Percentiles rank a stretch among this genome's conserved stretches.
Conservation (phyloP, 768 basidiomycete genomes). For the Tulasnella calospora region DNA sequence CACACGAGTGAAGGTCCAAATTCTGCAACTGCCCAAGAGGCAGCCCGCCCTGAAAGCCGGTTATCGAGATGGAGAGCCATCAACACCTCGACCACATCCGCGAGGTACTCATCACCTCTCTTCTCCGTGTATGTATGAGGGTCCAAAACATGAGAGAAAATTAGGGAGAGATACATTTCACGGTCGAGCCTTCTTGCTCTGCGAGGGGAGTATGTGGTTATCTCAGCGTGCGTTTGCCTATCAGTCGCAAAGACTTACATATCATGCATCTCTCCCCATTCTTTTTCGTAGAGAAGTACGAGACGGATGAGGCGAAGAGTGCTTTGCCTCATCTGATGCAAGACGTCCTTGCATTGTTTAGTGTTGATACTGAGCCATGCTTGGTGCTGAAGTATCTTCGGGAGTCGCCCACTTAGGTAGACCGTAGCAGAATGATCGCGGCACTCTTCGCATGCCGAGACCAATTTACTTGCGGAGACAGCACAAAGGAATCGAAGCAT, state of each 20-base stretch:
- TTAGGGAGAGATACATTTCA: neutral
- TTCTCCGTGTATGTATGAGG: neutral
- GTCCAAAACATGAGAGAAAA: neutral
- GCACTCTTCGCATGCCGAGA: neutral
- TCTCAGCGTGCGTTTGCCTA: neutral
- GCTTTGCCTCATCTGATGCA: neutral
- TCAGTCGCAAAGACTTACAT: neutral
- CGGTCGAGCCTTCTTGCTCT: neutral
- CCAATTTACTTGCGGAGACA: neutral
- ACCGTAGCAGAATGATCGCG: neutral
- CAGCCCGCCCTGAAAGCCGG: neutral
- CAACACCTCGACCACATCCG: neutral
- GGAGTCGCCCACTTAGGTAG: neutral
- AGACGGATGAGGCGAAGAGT: neutral
- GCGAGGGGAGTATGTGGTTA: neutral
- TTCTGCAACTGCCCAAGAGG: neutral
- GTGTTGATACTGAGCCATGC: neutral
- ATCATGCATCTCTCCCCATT: neutral
- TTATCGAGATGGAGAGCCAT: neutral
- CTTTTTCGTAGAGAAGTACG: neutral
- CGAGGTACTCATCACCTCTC: neutral
- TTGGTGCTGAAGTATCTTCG: neutral
- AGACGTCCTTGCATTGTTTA: neutral
- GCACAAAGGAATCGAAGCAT: neutral
- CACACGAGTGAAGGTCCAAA: neutral